A percentile compares a stretch with the other conserved stretches of the same genome.
These are phyloP conservation scores for Scenedesmus sp. DNA, from an alignment of 163 green algal species.

Conservation along the genomic window DNA sequence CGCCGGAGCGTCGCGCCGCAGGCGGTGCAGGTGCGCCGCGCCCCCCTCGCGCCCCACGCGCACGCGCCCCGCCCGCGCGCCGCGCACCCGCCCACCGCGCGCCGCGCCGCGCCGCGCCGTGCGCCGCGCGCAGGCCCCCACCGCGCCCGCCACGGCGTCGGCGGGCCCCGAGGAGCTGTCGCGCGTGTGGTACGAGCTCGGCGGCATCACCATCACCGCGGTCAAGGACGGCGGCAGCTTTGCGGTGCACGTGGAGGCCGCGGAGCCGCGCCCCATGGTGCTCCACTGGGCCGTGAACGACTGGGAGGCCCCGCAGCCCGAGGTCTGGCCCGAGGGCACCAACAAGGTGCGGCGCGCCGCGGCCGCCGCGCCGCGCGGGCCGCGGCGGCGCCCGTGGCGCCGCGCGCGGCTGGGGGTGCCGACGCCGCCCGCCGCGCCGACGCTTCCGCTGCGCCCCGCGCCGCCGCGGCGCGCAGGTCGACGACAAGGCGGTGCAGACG, in stretches of 20 bases:
- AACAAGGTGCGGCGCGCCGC: constrained; percentile 27
- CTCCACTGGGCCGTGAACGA: constrained; percentile 82
- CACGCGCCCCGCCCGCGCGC: no score
- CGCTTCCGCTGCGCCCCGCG: not conserved
- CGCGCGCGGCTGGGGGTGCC: not conserved
- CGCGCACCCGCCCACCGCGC: no score
- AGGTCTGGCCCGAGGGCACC: constrained; percentile 57
- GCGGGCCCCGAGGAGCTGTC: not conserved
- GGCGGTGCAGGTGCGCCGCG: no score
- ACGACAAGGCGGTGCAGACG: constrained; percentile 78
- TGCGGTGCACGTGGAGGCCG: constrained; percentile 36
- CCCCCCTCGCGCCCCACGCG: no score
- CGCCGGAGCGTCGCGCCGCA: no score
- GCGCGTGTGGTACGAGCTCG: not conserved
- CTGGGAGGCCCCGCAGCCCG: constrained; percentile 60
- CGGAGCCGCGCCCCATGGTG: constrained; percentile 35
- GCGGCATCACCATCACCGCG: not conserved
- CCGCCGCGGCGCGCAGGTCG: constrained; percentile 40
- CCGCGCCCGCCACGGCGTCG: not conserved
- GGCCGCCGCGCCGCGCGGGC: no score
- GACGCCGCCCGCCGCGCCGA: not conserved
- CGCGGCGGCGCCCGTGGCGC: no score
- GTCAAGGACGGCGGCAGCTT: not conserved
- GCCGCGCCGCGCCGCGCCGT: not conserved
- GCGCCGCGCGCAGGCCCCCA: not conserved